phyloP scores from a whole-genome alignment of 2,329 filamentous ascomycete genomes.

The Fusarium nisikadoi region DNA sequence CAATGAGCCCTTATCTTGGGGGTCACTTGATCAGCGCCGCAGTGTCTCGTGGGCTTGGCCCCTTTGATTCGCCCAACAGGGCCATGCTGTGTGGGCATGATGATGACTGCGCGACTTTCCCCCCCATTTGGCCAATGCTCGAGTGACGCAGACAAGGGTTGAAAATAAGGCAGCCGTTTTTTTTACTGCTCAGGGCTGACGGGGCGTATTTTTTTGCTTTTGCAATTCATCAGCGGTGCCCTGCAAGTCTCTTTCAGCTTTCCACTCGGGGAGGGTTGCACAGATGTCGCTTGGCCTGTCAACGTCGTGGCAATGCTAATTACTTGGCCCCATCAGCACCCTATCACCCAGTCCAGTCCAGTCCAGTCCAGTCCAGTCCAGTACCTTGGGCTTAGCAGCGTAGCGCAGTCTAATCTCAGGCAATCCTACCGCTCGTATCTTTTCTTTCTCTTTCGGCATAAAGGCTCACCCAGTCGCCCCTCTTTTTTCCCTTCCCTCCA shows the following conservation, averaged over 20 bases:
- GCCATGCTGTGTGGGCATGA: neutral
- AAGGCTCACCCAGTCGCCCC: neutral
- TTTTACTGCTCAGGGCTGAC: neutral
- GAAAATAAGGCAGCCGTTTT: slow-evolving; percentile 9
- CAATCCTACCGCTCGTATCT: neutral
- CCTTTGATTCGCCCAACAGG: neutral
- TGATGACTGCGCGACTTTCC: slow-evolving; percentile 9
- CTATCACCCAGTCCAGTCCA: neutral
- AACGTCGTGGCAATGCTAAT: slow-evolving; percentile 7
- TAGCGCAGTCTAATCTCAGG: neutral
- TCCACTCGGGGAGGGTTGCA: neutral
- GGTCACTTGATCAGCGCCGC: neutral
- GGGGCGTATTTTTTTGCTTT: neutral
- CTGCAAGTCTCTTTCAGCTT: neutral
- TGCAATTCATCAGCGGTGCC: neutral
- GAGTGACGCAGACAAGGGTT: neutral
- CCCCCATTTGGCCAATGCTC: neutral
- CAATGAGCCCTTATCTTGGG: neutral
- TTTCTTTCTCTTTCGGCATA: neutral
- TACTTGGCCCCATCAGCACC: neutral
- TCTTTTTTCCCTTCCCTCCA: slow-evolving; percentile 7
- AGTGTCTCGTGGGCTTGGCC: neutral
- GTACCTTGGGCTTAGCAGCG: neutral
- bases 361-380: neutral
- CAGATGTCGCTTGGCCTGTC: neutral